Percentiles rank a stretch among this genome's conserved stretches.
phyloP scores from a whole-genome alignment of 1,284 basidiomycete species.

The Naganishia liquefaciens region DNA sequence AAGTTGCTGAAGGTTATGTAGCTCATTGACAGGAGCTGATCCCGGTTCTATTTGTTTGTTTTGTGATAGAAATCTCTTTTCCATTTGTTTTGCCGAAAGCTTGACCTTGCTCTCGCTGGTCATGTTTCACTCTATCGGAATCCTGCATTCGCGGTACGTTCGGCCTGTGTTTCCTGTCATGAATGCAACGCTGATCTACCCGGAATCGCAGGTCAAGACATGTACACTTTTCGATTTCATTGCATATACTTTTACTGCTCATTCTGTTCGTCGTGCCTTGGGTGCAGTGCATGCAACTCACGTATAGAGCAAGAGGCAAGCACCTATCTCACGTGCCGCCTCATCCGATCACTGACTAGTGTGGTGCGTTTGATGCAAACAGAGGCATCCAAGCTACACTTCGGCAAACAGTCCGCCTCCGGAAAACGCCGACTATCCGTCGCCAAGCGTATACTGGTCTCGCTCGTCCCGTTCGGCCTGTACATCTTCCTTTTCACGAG shows the following conservation, averaged over 20 bases:
- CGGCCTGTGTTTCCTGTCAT: background rate
- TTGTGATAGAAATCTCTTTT: conserved; percentile 47
- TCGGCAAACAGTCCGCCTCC: conserved; percentile 1
- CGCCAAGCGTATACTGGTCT: conserved; percentile 44
- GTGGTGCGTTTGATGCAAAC: background rate
- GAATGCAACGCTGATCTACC: background rate
- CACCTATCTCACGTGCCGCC: background rate
- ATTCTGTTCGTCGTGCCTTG: conserved; percentile 50
- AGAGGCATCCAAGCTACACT: background rate
- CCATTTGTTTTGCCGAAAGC: conserved; percentile 51
- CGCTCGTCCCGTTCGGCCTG: conserved; percentile 49
- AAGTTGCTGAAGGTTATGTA: conserved; percentile 16
- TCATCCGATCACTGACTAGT: background rate
- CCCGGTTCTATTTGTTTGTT: background rate
- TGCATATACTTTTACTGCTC: conserved; percentile 48
- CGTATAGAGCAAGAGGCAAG: conserved; percentile 49
- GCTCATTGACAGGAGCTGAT: background rate
- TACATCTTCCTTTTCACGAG: conserved; percentile 53
- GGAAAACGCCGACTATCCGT: conserved; percentile 36
- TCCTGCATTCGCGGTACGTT: conserved; percentile 46
- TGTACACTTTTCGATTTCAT: conserved; percentile 51
- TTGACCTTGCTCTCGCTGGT: conserved; percentile 52
- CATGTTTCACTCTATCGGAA: conserved; percentile 46
- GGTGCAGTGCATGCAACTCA: conserved; percentile 51
- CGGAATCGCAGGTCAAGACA: conserved; percentile 41